Evolutionary conservation across 495 filamentous ascomycete genomes (phyloP), one percentile per base, ranked within the genome.

Genomic region (Xylaria sp.): DNA sequence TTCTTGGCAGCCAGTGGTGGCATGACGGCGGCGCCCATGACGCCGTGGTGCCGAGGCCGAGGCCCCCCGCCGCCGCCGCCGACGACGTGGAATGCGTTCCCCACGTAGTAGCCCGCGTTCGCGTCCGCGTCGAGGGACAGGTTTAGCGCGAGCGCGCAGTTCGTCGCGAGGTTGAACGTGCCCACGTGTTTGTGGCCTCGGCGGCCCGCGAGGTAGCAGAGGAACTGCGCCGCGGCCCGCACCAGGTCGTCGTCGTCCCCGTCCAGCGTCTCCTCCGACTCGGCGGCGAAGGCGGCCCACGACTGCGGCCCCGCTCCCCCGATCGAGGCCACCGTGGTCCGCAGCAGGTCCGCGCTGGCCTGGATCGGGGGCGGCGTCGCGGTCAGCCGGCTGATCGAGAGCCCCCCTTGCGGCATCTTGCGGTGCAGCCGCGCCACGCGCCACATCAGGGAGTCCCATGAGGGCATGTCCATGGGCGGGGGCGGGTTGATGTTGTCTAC

Each of bases 381-480:
- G 26, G 33, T 50, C 3, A 44, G 29, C 46, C 7, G 52, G 31
- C 26, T 63, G 9, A 46, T 46, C 6, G 11, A 35, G 8, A 61
- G 17, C 24, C 24, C 7, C 21, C 5, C n/a, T 21, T 19, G 48
- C 5, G 31, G 40, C 21, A 58, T 35, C 41, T 44, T 50, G 12
- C 69, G 71, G 35, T 72, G 61, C 21, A 76, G 61, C 52, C 76
- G 73, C n/a, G 73, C 73, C 24, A 74, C 74, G 24, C 76, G 76
- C 72, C 70, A 76, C 17, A 68, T 69, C 6, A 77, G 72, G 19
- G 73, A 74, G 35, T 77, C 76, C 76, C 74, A 76, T 6, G 73
- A 74, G 14, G 61, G 44, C 5, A 69, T 63, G 12, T 69, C 44
- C 65, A 74, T 71, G 2, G 76, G 76, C 12, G 74, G 72, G 24